phyloP scores from a whole-genome alignment of 73 alveolate species.

The Paramecium tetraurelia region DNA sequence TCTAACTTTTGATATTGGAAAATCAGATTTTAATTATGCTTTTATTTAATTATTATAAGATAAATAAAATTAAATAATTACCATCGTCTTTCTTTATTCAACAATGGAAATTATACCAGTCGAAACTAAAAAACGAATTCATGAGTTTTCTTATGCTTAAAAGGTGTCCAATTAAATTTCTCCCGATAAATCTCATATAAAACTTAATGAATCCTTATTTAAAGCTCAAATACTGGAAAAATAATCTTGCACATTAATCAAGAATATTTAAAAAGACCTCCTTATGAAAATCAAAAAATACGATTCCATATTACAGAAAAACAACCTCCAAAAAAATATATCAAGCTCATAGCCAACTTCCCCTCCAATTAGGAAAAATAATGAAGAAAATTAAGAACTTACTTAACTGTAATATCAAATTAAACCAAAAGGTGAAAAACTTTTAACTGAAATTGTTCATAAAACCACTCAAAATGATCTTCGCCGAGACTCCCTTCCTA shows the following conservation, averaged over 20 bases:
- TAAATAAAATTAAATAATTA: neutral
- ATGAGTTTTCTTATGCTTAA: neutral
- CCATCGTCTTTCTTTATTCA: neutral
- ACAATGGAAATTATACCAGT: neutral
- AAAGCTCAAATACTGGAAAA: neutral
- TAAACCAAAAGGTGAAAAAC: neutral
- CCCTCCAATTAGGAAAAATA: neutral
- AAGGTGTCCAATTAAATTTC: neutral
- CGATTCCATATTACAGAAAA: neutral
- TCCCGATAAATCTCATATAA: neutral
- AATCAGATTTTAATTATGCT: neutral
- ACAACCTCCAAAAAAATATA: neutral
- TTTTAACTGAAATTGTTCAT: neutral
- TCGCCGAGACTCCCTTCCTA: neutral
- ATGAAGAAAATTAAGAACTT: neutral
- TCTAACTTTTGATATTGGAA: neutral
- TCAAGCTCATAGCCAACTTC: neutral
- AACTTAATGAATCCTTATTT: neutral
- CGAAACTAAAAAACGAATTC: conserved; percentile 2
- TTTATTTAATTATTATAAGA: neutral
- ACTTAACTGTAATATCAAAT: neutral
- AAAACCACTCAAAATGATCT: neutral
- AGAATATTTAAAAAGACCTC: neutral
- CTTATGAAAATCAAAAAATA: neutral
- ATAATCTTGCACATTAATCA: neutral